Percentiles rank a stretch among this genome's conserved stretches.
These are phyloP conservation scores for Rhizophagus sp. DNA, from an alignment of 192 early-diverging fungal species.

Conservation along the genomic window DNA sequence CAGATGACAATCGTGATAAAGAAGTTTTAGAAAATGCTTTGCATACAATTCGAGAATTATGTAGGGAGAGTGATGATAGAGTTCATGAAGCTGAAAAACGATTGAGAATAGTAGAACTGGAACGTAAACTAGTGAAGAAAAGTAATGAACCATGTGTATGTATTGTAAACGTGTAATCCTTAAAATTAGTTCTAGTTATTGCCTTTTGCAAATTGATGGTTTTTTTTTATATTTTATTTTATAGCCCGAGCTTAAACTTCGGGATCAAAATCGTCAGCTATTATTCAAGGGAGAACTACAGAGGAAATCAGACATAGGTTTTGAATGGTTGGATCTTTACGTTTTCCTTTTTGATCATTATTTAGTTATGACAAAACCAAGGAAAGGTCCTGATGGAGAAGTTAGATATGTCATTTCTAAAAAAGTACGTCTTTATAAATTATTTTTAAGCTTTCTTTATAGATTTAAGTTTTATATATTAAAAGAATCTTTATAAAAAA, in stretches of 20 bases:
- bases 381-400: slow-evolving; percentile 58
- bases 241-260: slow-evolving; percentile 19
- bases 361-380: slow-evolving; percentile 72
- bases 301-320: not conserved
- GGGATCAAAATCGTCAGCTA: slow-evolving; percentile 6
- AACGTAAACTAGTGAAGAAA: slow-evolving; percentile 32
- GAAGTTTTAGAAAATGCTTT: slow-evolving; percentile 59
- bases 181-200: not conserved
- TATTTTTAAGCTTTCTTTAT: not conserved
- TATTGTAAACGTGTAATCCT: too few relatives aligned
- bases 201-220: not conserved
- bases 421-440: not conserved
- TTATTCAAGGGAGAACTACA: slow-evolving; percentile 30
- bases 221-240: not conserved
- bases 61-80: slow-evolving; percentile 66
- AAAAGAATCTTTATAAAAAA: slow-evolving; percentile 30
- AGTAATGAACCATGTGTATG: slow-evolving; percentile 13
- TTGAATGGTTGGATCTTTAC: slow-evolving; percentile 50
- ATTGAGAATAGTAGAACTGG: slow-evolving; percentile 62
- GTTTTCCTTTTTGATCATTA: slow-evolving; percentile 90
- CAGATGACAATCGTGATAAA: slow-evolving; percentile 66
- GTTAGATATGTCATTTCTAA: slow-evolving; percentile 24
- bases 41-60: slow-evolving; percentile 54
- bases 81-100: slow-evolving; percentile 72
- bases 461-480: not conserved